Evolutionary conservation across 1,284 basidiomycete genomes (phyloP), one percentile per base, ranked within the genome.

Genomic region (Marasmius oreades): DNA sequence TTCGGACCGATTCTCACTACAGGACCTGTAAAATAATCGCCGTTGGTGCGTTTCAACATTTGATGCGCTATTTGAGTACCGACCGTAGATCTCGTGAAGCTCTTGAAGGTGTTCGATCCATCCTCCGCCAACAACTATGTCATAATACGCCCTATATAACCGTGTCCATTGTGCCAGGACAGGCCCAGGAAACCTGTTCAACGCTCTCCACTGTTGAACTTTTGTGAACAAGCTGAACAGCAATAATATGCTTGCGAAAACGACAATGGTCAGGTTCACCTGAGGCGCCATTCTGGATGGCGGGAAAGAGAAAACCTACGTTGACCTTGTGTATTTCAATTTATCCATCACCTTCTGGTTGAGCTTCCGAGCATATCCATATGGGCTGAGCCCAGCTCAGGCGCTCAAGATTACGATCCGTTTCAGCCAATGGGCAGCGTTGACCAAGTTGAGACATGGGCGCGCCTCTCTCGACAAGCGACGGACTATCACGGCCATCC

Each of bases 1-100:
- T 68, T 66, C 22, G 70, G 70, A 4, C 63, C 67, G 52, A 70
- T 65, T 36, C 71, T 64, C 47, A 72, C 63, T 14, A 71, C 63
- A 8, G 66, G 59, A 7, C 70, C 70, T 73, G 11, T 20, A 16
- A n/a, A n/a, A 23, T 28, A 52, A 33, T 55, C 28, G 54, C 14
- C 39, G n/a, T 6, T 45, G 43, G 16, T 8, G 24, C 31, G n/a
- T n/a, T 20, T 43, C 51, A 36, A 36, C 23, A 20, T 11, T n/a
- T 16, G 12, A 26, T 42, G 11, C 34, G 42, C 34, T 37, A 47
- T n/a, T 50, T 28, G 28, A 52, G 28, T 16, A 57, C 64, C 44
- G 44, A 69, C 71, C 70, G 60, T 72, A 66, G 47, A 48, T 53
- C 36, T 61, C 46, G 51, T 73, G 71, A 43, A 73, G 59, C 16